Base-by-base conservation (phyloP, 2,329 filamentous ascomycete genomes). In the Pseudocercospora crystallina region DNA sequence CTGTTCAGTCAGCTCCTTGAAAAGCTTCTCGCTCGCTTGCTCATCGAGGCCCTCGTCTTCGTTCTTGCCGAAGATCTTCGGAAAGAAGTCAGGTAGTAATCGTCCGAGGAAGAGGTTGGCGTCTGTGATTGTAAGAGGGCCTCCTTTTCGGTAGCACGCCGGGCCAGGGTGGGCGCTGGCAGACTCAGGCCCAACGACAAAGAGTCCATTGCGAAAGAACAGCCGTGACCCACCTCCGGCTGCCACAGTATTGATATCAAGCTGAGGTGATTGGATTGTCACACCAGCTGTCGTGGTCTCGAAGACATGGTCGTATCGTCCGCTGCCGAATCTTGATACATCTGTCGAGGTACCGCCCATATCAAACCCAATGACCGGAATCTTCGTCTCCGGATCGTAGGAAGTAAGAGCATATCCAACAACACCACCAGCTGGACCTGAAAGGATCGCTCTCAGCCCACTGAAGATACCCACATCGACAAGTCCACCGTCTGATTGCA, bases 271-370 rank as follows among this genome's bases (percentile, higher is more conserved):
- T 63, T 96, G 90, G 26, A 96, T 94, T 0, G 90, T 92, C 1
- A 96, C 89, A n/a, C 91, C 91, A 0, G 91, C 91, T 1, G 90
- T 95, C 0, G 89, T 95, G 0, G 90, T 95, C 71, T 95, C 91
- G 60, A 96, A 96, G 0, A 95, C 90, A 63, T 96, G 91, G 62
- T 96, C 91, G 63, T 95, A 92, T 47, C 89, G 79, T 12, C 91
- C 91, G 47, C 86, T 83, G 2, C 68, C 68, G 62, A 92, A 96
- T 42, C 91, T 79, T 31, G 89, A 95, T 8, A 96, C 89, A 68
- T 96, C 91, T 1, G 91, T 96, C 50, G 86, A 91, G 0, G 91
- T 96, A 9, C 91, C 91, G 33, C 90, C 90, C 91, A 96, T 96
- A 61, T 96, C 91, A 64, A 96, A 96, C 0, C 91, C 91, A 62